Conservation (phyloP, 805 yeast species). For the Yamadazyma takamatsuzukensis region DNA sequence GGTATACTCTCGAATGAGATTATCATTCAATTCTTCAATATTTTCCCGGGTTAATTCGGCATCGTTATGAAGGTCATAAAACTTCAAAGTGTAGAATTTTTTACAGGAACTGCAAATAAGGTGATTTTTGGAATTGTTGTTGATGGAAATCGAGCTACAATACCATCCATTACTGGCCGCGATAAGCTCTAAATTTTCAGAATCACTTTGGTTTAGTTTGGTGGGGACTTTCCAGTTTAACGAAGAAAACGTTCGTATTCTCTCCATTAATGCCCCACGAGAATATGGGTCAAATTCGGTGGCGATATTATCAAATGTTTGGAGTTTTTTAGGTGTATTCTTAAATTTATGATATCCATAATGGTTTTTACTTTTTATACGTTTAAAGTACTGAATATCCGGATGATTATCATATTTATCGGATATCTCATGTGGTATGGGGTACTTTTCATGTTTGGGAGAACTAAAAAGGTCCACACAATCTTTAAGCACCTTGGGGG, state of each 20-base stretch:
- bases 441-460: constrained; percentile 13
- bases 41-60: constrained; percentile 18
- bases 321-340: constrained; percentile 7
- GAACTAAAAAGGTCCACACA: constrained; percentile 19
- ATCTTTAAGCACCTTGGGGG: constrained; percentile 22
- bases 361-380: constrained; percentile 33
- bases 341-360: constrained; percentile 34
- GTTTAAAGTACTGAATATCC: constrained; percentile 36
- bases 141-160: constrained; percentile 30
- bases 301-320: constrained; percentile 12
- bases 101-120: constrained; percentile 32
- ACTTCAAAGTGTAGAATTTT: constrained; percentile 24
- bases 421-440: constrained; percentile 13
- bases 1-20: constrained; percentile 22
- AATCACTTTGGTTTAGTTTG: constrained; percentile 1
- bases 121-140: constrained; percentile 24
- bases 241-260: constrained; percentile 43
- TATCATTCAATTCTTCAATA: constrained; percentile 19
- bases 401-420: constrained; percentile 24
- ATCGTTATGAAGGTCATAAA: constrained; percentile 13
- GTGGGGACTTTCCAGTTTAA: constrained; percentile 41
- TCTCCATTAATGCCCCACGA: constrained; percentile 26
- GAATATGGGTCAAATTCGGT: constrained; percentile 37
- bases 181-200: constrained; percentile 39
- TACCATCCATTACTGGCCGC: constrained; percentile 55